A percentile compares a stretch with the other conserved stretches of the same genome.
phyloP scores from a whole-genome alignment of 495 filamentous ascomycete genomes.

The Rostrohypoxylon terebratum region DNA sequence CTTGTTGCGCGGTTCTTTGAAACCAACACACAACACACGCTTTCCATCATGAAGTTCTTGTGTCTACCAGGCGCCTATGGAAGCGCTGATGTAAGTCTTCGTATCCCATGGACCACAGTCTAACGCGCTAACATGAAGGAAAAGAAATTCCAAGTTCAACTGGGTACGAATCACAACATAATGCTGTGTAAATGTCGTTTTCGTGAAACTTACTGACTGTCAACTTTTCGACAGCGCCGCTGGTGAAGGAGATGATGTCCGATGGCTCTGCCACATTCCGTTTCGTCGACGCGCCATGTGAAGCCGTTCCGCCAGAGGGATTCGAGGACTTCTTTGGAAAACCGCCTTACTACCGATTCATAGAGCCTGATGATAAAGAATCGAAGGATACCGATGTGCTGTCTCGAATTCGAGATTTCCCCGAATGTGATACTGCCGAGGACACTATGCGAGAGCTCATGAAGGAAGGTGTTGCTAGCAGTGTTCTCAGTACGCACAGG shows the following conservation, averaged over 20 bases:
- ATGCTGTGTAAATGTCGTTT: conserved; percentile 3
- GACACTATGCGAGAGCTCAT: conserved; percentile 65
- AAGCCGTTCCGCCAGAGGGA: conserved; percentile 60
- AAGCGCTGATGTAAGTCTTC: conserved; percentile 61
- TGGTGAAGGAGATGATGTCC: conserved; percentile 60
- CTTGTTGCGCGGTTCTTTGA: conserved; percentile 37
- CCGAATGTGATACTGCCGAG: conserved; percentile 59
- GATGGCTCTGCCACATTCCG: conserved; percentile 59
- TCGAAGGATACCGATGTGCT: conserved; percentile 60
- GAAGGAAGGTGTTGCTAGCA: conserved; percentile 59
- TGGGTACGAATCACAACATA: conserved; percentile 57
- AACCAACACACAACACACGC: conserved; percentile 23
- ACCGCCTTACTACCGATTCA: conserved; percentile 63
- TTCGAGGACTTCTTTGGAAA: conserved; percentile 66
- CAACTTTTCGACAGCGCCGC: conserved; percentile 52
- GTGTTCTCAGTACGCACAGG: conserved; percentile 55
- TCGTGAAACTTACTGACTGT: conserved; percentile 14
- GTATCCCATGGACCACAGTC: conserved; percentile 4
- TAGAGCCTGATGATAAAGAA: conserved; percentile 60
- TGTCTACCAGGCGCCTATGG: conserved; percentile 63
- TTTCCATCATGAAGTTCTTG: conserved; percentile 55
- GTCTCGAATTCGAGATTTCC: conserved; percentile 62
- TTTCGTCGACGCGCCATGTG: conserved; percentile 61
- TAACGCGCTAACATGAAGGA: conserved; percentile 37
- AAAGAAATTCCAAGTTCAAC: conserved; percentile 67